phyloP scores from a whole-genome alignment of 2,329 filamentous ascomycete species.

The Penicillium frequentans region DNA sequence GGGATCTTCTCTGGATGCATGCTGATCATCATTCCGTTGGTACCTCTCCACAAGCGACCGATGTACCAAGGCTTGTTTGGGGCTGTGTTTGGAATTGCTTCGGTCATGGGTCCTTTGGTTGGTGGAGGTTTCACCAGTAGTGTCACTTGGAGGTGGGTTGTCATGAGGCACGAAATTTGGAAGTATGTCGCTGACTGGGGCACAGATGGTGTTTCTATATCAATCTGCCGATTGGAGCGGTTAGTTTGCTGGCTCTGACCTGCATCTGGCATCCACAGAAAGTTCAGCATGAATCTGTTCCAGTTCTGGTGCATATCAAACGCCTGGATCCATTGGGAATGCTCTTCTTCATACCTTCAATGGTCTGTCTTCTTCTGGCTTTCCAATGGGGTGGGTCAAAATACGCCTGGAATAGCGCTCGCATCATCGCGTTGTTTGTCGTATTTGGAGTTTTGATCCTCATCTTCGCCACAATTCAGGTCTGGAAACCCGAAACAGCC shows the following conservation, averaged over 20 bases:
- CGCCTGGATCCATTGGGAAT: slow-evolving; percentile 60
- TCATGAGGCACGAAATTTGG: neutral
- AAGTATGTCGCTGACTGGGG: neutral
- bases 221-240: slow-evolving; percentile 12
- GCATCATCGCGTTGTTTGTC: slow-evolving; percentile 31
- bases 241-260: neutral
- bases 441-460: slow-evolving; percentile 23
- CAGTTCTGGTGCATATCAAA: neutral
- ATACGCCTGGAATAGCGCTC: slow-evolving; percentile 27
- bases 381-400: slow-evolving; percentile 54
- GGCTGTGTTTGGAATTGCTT: slow-evolving; percentile 26
- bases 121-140: slow-evolving; percentile 21
- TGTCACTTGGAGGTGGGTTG: slow-evolving; percentile 18
- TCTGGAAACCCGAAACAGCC: slow-evolving; percentile 25
- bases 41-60: slow-evolving; percentile 23
- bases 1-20: slow-evolving; percentile 25
- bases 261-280: neutral
- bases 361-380: slow-evolving; percentile 62
- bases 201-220: slow-evolving; percentile 15
- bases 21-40: slow-evolving; percentile 7
- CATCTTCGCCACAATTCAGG: slow-evolving; percentile 26
- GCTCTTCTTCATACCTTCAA: slow-evolving; percentile 59
- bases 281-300: neutral
- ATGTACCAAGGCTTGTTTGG: slow-evolving; percentile 21
- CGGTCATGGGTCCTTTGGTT: slow-evolving; percentile 25